Base-by-base conservation (phyloP, 495 filamentous ascomycete species). In the Hypoxylon rickii region DNA sequence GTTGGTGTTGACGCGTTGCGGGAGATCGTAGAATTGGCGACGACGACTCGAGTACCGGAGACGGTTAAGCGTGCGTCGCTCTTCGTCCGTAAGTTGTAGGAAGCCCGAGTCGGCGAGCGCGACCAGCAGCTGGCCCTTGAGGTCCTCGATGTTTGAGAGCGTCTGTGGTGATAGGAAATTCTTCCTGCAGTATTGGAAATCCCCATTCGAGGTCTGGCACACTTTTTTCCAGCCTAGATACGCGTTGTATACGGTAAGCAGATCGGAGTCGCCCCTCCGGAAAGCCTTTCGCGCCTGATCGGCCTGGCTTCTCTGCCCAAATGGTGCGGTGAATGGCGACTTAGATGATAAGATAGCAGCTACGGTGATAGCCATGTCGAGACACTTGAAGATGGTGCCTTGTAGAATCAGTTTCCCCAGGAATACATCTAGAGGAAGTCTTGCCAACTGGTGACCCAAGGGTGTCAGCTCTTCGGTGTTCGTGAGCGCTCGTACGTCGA, bases 321-420 rank as follows among this genome's bases (percentile, higher is more conserved):
- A 87, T 0, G 92, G 86, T 16, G 88, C 87, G 2, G 89, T 78
- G 64, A 98, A 98, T 0, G 93, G 94, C 1, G 92, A 96, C 69
- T 97, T 98, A 13, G 92, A 95, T 1, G 92, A 95, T 11, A 98
- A 69, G 36, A 96, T 90, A 1, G 94, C 93, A 1, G 94, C 94
- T 51, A 96, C 89, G 12, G 90, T 97, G 50, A 97, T 78, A 12
- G 86, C 82, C 55, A 89, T 90, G 73, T 97, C 94, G 0, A 98
- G 79, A 64, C 92, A 96, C 56, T 87, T 87, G 76, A 95, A 96
- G 51, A 93, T 83, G 1, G 81, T 80, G 0, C 89, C 90, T 19
- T 93, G 79, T 6, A 98, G 79, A 20, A 96, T 87, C 17, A 98
- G 79, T 67, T 98, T 98, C 8, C 94, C 93, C 0, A 98, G 80